Evolutionary conservation across 2,329 filamentous ascomycete species (phyloP).

Genomic region (Exophiala sp.): DNA sequence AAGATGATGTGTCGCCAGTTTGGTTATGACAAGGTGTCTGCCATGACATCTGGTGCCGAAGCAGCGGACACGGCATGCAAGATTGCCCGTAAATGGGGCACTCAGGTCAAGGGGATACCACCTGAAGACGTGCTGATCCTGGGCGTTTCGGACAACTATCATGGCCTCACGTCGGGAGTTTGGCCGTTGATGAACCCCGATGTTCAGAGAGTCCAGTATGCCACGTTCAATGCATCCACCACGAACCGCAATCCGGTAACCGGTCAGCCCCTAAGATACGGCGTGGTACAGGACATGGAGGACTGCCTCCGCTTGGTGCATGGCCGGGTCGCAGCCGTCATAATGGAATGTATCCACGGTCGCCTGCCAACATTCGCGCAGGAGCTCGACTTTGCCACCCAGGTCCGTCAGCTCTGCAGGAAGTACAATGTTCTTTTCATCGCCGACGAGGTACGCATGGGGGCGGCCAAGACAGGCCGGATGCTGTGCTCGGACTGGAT

Average conservation of each 20-base stretch:
- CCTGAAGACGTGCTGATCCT: conserved; percentile 77
- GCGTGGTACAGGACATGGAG: conserved; percentile 68
- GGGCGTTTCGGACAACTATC: conserved; percentile 83
- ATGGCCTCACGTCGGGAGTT: conserved; percentile 51
- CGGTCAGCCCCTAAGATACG: conserved; percentile 71
- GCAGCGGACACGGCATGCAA: conserved; percentile 94
- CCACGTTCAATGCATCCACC: conserved; percentile 1
- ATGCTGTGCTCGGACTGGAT: conserved; percentile 91
- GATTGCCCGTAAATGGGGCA: conserved; percentile 93
- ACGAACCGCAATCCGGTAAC: conserved; percentile 61
- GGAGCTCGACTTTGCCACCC: background rate
- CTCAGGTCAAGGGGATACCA: conserved; percentile 87
- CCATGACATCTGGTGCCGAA: conserved; percentile 96
- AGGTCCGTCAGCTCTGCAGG: conserved; percentile 3
- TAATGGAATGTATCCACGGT: conserved; percentile 3
- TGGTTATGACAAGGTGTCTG: conserved; percentile 93
- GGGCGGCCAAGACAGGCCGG: conserved; percentile 81
- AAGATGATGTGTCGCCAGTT: conserved; percentile 82
- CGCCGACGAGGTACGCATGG: conserved; percentile 88
- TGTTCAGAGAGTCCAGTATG: conserved; percentile 32
- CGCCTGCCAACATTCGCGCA: background rate
- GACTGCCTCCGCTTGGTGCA: background rate
- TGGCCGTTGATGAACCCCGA: conserved; percentile 57
- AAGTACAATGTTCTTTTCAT: conserved; percentile 51
- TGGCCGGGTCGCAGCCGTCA: background rate